Evolutionary conservation across 148 eudicot species (phyloP), one percentile per base, ranked within the genome.

Genomic region (Amaranthus cruentus): DNA sequence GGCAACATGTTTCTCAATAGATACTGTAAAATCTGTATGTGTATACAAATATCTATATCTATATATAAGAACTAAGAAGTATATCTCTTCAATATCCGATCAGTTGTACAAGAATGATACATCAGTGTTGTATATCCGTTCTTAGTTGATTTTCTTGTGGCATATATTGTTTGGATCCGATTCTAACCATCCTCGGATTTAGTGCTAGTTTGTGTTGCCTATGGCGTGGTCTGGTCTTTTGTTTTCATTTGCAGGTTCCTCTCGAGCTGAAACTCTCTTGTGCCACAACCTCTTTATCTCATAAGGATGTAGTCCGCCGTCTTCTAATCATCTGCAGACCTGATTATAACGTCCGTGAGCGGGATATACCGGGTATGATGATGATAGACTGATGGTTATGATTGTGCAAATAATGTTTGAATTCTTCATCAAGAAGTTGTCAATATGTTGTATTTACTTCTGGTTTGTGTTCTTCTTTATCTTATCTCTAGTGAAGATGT

Each of bases 1-100:
- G 82, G 78, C 73, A 74, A 76, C 65, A 59, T 74, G 64, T 55
- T 64, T 12, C 66, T 58, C 63, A 75, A 63, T 78, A 73, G 51
- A 74, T 71, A 75, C 75, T 75, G 67, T 75, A 51, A 71, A 74
- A 71, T 44, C 18, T 77, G 21, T 77, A 55, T 66, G 65, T 78
- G 58, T 72, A 38, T 78, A 78, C 64, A 62, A 21, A 72, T 77
- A 55, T 77, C 47, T 65, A 71, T 64, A 43, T 55, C 55, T 66
- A 66, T 74, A 59, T 73, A 55, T 66, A 65, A 57, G 21, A 54
- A 15, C 12, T 71, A 57, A 12, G 28, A 4, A 12, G 14, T 18
- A 18, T 47, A 48, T 64, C 49, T 68, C 51, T 65, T 57, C 57
- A 57, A 57, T 60, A 48, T 71, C 18, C 0, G 18, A 66, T 76